Evolutionary conservation across 305 asterid genomes (phyloP), one percentile per base, ranked within the genome.

Genomic region (Solanum hybrid): DNA sequence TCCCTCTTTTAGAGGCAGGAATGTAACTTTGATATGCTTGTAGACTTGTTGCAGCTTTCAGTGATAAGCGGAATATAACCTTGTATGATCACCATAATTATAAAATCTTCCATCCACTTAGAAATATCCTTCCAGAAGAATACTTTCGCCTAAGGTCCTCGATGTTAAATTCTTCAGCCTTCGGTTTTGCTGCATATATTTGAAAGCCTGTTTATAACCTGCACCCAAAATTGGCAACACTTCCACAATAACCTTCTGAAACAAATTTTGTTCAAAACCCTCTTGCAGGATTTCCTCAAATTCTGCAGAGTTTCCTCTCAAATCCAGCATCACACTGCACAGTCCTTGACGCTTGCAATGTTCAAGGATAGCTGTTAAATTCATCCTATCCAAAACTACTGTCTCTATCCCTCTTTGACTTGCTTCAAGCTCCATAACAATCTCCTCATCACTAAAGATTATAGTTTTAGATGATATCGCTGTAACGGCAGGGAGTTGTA

Each of bases 241-340:
- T 93, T 97, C 98, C 85, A 94, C 97, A 87, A 97, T 93, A 36
- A 92, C 94, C 92, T 97, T 97, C 94, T 97, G 98, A 88, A 97
- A 92, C 89, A 96, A 90, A 79, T 92, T 92, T 11, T 92, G 93
- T 82, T 95, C 94, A 11, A 92, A 90, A 65, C 98, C 99, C 88
- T 95, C 98, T 90, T 90, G 91, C 78, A 97, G 91, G 81, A 97
- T 89, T 86, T 90, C 95, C 90, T 92, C 95, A 89, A 95, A 93
- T 87, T 94, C 97, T 33, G 33, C 79, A 7, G 31, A 8, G 57
- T 90, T 85, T 20, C 96, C 95, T 88, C 91, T 92, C 89, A 97
- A 77, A 91, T 97, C 98, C 89, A 97, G 79, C 89, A 97, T 87
- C 65, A 97, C 96, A 38, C 97, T 97, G 87, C 96, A 97, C 7